A percentile compares a stretch with the other conserved stretches of the same genome.
phyloP scores from a whole-genome alignment of 2,329 filamentous ascomycete genomes.

The Aspergillus intermedius region DNA sequence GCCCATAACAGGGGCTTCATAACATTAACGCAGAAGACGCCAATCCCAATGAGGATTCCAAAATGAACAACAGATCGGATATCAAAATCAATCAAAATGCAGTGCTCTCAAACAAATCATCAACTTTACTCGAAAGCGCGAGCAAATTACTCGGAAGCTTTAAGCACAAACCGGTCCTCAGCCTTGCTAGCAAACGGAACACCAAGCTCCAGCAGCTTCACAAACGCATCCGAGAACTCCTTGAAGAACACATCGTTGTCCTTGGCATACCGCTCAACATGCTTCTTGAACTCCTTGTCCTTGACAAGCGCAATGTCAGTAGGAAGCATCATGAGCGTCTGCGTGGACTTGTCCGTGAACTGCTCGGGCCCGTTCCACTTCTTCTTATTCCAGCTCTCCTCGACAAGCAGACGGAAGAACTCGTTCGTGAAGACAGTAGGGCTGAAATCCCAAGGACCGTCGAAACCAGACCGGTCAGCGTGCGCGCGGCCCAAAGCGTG shows the following conservation, averaged over 20 bases:
- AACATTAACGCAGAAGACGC: not conserved
- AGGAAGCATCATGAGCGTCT: slow-evolving; percentile 95
- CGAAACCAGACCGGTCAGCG: slow-evolving; percentile 77
- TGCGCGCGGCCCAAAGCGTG: slow-evolving; percentile 89
- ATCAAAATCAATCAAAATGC: slow-evolving; percentile 13
- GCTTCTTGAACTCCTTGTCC: slow-evolving; percentile 77
- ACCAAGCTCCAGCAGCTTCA: slow-evolving; percentile 86
- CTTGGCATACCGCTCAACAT: slow-evolving; percentile 82
- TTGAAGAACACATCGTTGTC: slow-evolving; percentile 89
- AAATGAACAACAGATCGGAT: slow-evolving; percentile 12
- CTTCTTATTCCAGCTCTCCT: slow-evolving; percentile 87
- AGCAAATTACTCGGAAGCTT: slow-evolving; percentile 44
- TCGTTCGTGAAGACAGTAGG: slow-evolving; percentile 91
- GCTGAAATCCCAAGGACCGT: slow-evolving; percentile 87
- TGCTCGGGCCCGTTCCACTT: slow-evolving; percentile 91
- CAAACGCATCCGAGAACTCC: slow-evolving; percentile 74
- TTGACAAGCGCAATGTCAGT: slow-evolving; percentile 80
- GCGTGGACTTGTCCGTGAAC: slow-evolving; percentile 80
- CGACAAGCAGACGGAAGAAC: slow-evolving; percentile 78
- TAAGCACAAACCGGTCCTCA: slow-evolving; percentile 57
- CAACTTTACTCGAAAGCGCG: slow-evolving; percentile 7
- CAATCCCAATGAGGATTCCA: slow-evolving; percentile 3
- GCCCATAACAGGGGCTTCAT: not conserved
- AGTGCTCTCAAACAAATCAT: slow-evolving; percentile 7
- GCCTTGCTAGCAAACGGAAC: slow-evolving; percentile 73